phyloP scores from a whole-genome alignment of 192 early-diverging fungal species.

The Coemansia sp. region DNA sequence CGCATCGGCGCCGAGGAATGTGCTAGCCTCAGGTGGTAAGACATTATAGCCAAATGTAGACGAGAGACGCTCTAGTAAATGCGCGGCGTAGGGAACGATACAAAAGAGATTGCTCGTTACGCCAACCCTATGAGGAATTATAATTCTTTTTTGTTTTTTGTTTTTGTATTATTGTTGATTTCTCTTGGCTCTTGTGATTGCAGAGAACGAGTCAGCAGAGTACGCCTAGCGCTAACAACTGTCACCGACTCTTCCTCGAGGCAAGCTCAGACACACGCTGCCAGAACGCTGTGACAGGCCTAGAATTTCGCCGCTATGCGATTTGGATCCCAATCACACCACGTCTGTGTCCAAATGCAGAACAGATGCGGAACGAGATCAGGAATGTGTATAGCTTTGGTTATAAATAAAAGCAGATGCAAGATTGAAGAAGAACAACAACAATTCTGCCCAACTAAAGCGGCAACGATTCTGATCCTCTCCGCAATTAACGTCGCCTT shows the following conservation, averaged over 20 bases:
- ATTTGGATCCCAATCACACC: not conserved
- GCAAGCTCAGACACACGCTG: constrained; percentile 3
- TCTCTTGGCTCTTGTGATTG: no score
- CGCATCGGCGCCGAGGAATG: constrained; percentile 61
- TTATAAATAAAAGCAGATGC: constrained; percentile 6
- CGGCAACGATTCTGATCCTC: constrained; percentile 7
- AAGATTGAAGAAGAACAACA: not conserved
- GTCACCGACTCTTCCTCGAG: not conserved
- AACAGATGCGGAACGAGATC: constrained; percentile 1
- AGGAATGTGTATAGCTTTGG: not conserved
- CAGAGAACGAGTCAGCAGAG: not conserved
- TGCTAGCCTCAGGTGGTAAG: constrained; percentile 33
- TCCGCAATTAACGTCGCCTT: constrained; percentile 10
- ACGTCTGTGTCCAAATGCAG: not conserved
- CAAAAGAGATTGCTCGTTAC: not conserved
- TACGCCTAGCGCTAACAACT: not conserved
- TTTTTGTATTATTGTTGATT: not conserved
- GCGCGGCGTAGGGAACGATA: not conserved
- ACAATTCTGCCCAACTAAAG: constrained; percentile 2
- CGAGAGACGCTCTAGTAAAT: not conserved
- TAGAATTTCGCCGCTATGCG: not conserved
- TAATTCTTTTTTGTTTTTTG: not conserved
- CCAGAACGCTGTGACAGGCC: constrained; percentile 5
- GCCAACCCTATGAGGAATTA: not conserved
- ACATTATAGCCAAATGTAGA: constrained; percentile 23